Conservation (phyloP, 116 monocot species). For the Thalassia testudinum region DNA sequence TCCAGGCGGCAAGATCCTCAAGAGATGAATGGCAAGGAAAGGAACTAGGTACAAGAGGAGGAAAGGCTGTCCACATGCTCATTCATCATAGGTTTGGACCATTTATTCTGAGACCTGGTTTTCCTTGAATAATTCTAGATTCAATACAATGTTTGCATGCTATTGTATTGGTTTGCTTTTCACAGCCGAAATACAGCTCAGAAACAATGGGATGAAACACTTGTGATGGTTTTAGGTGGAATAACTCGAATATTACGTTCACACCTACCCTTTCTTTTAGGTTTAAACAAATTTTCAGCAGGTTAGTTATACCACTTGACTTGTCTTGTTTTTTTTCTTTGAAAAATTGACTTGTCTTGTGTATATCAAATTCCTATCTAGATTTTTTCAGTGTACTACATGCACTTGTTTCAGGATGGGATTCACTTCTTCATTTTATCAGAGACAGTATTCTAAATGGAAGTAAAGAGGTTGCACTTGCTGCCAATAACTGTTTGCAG, state of each 20-base stretch:
- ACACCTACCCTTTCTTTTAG: constrained; percentile 79
- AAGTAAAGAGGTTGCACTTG: constrained; percentile 96
- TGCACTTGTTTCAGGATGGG: constrained; percentile 46
- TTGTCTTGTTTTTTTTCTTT: too few relatives aligned
- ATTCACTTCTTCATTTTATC: constrained; percentile 61
- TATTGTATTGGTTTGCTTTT: constrained; percentile 3
- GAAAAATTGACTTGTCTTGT: too few relatives aligned
- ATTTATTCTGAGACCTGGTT: too few relatives aligned
- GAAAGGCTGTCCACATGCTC: constrained; percentile 98
- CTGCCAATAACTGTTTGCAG: constrained; percentile 88
- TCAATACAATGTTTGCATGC: background rate
- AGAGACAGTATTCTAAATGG: constrained; percentile 85
- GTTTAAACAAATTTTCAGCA: constrained; percentile 53
- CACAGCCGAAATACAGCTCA: constrained; percentile 90
- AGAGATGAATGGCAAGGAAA: constrained; percentile 99
- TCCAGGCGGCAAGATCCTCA: constrained; percentile 73
- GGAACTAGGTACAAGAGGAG: constrained; percentile 85
- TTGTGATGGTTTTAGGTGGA: constrained; percentile 86
- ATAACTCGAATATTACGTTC: constrained; percentile 75
- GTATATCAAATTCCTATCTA: too few relatives aligned
- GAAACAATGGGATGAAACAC: constrained; percentile 99
- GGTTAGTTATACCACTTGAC: too few relatives aligned
- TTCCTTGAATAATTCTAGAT: too few relatives aligned
- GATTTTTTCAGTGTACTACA: too few relatives aligned
- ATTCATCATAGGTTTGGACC: constrained; percentile 46